A percentile compares a stretch with the other conserved stretches of the same genome.
Evolutionary conservation across 1,284 basidiomycete species (phyloP).

Genomic region (Tylopilus sp.): DNA sequence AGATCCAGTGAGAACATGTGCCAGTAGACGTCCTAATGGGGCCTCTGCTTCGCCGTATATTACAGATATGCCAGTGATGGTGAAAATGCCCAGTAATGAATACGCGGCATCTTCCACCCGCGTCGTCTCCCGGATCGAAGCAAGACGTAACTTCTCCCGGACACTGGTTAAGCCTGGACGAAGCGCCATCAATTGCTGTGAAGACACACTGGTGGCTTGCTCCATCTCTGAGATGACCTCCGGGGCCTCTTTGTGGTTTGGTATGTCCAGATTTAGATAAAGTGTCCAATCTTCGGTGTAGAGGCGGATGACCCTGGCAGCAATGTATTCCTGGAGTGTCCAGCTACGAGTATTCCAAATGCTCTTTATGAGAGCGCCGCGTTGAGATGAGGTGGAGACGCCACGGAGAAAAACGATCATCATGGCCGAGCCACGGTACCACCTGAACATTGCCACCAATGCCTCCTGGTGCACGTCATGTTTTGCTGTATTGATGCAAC

Average conservation of each 20-base stretch:
- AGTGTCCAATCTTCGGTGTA: not conserved
- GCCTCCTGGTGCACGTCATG: constrained; percentile 1
- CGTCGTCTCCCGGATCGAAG: constrained; percentile 1
- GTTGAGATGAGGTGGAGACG: not conserved
- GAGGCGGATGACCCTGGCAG: not conserved
- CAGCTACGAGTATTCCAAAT: constrained; percentile 3
- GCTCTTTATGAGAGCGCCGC: not conserved
- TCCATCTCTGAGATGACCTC: constrained; percentile 1
- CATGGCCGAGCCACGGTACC: not conserved
- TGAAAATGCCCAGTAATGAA: constrained; percentile 2
- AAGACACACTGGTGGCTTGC: not conserved
- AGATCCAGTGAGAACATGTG: not conserved
- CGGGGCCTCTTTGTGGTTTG: not conserved
- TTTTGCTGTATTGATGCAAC: not conserved
- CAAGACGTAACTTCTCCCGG: constrained; percentile 3
- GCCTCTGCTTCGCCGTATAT: constrained; percentile 2
- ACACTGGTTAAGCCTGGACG: not conserved
- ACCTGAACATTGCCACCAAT: constrained; percentile 2
- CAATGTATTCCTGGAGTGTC: not conserved
- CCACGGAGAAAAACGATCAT: constrained; percentile 2
- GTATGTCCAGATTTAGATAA: not conserved
- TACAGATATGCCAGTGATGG: not conserved
- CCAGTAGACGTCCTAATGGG: constrained; percentile 3
- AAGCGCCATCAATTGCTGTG: not conserved
- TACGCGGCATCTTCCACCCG: not conserved